Conservation (phyloP, 129 eudicot genomes). For the Centella asiatica region DNA sequence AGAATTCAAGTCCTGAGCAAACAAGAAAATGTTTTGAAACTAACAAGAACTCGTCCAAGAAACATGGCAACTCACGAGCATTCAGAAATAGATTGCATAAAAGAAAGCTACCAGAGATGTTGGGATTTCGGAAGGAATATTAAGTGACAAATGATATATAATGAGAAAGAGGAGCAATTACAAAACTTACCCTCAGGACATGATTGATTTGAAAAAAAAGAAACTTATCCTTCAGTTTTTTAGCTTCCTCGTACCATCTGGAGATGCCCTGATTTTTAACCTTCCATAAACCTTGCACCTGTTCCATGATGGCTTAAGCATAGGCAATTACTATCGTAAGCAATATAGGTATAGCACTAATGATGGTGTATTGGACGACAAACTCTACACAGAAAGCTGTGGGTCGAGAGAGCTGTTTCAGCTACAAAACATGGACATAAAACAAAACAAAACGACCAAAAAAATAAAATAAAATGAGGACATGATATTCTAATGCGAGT, state of each 20-base stretch:
- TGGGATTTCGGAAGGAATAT: background rate
- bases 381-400: no score
- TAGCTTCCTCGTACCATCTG: conserved; percentile 63
- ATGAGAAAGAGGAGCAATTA: background rate
- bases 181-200: conserved; percentile 55
- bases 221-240: conserved; percentile 64
- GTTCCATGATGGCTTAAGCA: no score
- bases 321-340: no score
- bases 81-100: background rate
- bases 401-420: conserved; percentile 1
- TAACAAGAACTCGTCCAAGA: no score
- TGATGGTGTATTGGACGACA: no score
- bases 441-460: background rate
- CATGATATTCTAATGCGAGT: no score
- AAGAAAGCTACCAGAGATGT: background rate
- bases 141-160: background rate
- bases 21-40: background rate
- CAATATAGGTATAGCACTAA: no score
- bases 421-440: background rate
- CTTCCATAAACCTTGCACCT: conserved; percentile 88
- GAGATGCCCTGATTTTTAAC: conserved; percentile 57
- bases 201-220: conserved; percentile 56
- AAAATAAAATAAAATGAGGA: background rate
- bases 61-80: background rate
- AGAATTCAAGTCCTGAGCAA: conserved; percentile 56